Evolutionary conservation across 2,329 filamentous ascomycete species (phyloP), one percentile per base, ranked within the genome.

Genomic region (Diaporthe aspalathi): DNA sequence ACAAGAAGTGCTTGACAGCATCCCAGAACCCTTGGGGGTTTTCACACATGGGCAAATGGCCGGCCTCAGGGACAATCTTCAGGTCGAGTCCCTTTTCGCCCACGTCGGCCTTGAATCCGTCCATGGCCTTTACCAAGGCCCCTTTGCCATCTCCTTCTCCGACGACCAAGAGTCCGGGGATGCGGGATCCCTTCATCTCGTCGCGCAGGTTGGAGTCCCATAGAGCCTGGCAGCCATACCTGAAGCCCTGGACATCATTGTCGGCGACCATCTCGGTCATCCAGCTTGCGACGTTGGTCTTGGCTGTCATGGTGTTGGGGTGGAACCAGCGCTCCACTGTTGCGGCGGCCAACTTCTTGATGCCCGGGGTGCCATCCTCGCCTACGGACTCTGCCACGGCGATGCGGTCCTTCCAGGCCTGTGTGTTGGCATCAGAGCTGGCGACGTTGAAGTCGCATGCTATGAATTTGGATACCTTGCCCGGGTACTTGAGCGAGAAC

Each of bases 1-100:
- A 87, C 71, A 93, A 75, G 74, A 93, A 93, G 11, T 80, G 83
- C 52, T 84, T 82, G 2, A 95, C 84, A 56, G 89, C 88, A 35
- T 87, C 83, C 78, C 91, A 91, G 78, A 95, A 94, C 5, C 86
- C 89, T 70, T 84, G 81, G 0, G 93, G 91, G 74, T 89, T 88
- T 81, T 97, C 94, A 60, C 90, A 90, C 93, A 97, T 97, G 0
- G 94, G 94, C 77, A 97, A 81, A 83, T 97, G 94, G 0, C 94
- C 94, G 0, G 93, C 90, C 11, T 86, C 83, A 0, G 92, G 88
- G 12, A 97, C 88, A 70, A 92, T 80, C 78, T 87, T 89, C 74
- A 94, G 86, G 71, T 89, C 85, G 0, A 86, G 87, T 0, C 87
- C 88, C 0, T 80, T 78, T 12, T 83, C 79, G 0, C 91, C 91